Conservation (phyloP, 2,329 filamentous ascomycete genomes). For the Volutella citrinella region DNA sequence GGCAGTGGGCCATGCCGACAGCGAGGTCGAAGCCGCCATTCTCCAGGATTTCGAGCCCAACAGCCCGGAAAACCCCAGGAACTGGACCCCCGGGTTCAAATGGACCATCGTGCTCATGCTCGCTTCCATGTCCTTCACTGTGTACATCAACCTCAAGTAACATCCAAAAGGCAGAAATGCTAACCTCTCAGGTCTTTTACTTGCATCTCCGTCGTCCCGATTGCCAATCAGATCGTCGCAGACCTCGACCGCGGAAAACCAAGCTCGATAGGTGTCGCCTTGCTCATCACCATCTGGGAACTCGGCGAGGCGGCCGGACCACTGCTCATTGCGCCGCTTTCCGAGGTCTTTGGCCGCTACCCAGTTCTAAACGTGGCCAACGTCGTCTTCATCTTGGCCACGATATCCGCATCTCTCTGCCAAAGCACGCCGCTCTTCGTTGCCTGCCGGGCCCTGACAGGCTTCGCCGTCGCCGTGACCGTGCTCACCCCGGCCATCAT, state of each 20-base stretch:
- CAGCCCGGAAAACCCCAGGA: conserved; percentile 44
- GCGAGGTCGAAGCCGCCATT: background rate
- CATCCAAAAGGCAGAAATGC: background rate
- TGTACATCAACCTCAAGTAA: conserved; percentile 35
- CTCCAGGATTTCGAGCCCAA: conserved; percentile 3
- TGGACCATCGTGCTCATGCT: conserved; percentile 52
- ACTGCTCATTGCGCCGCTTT: conserved; percentile 58
- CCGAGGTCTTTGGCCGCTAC: conserved; percentile 57
- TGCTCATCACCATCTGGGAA: conserved; percentile 71
- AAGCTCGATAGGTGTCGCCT: conserved; percentile 46
- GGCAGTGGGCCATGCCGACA: background rate
- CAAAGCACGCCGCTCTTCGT: conserved; percentile 47
- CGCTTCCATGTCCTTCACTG: conserved; percentile 53
- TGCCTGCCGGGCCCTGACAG: conserved; percentile 54
- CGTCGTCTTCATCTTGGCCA: conserved; percentile 47
- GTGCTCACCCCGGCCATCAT: conserved; percentile 63
- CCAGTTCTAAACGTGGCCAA: conserved; percentile 54
- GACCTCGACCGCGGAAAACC: conserved; percentile 40
- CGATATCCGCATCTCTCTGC: conserved; percentile 44
- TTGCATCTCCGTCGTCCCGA: conserved; percentile 53
- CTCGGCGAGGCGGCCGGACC: conserved; percentile 63
- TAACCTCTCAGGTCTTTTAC: conserved; percentile 47
- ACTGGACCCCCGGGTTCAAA: conserved; percentile 50
- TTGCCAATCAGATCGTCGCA: conserved; percentile 48
- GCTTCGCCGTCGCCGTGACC: conserved; percentile 61